Base-by-base conservation (phyloP, 2,329 filamentous ascomycete species). In the Trichophyton schoenleinii region DNA sequence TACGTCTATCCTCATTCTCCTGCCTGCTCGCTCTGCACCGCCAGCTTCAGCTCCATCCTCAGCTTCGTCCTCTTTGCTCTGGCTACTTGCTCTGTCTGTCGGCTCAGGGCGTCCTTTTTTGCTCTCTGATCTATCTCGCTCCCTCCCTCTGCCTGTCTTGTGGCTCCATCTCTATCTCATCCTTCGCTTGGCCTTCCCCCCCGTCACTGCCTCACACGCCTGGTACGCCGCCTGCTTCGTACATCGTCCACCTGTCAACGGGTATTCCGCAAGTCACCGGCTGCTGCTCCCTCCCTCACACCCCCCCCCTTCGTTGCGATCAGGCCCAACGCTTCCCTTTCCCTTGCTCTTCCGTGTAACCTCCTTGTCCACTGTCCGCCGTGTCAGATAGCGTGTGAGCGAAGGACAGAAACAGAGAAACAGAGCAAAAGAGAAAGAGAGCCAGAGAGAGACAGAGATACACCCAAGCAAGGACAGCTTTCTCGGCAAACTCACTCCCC, bases 241-340 rank as follows among this genome's bases (percentile, higher is more conserved):
- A 44, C 41, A 44, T 44, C 41, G n/a, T 18, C 41, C 13, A 44
- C 41, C 41, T n/a, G 41, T 44, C 41, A 44, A 44, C 41, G n/a
- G 41, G 49, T 55, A 55, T 49, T 28, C 49, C 49, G 28, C 49
- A 36, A 20, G 49, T 55, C 49, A 55, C 49, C 28, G 49, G 41
- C 28, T 55, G 49, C 28, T 49, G 46, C 20, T 49, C 46, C 44
- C 44, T 25, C 15, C 48, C 34, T 36, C 34, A 36, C 41, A 15
- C 41, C n/a, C 41, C 41, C 41, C 41, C 41, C 38, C 15, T 44
- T 44, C 41, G 49, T 55, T 55, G 49, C 49, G 22, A 48, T 55
- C 41, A 41, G 58, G 25, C 42, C 31, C 52, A 34, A 58, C 48
- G 22, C 57, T 57, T 38, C 59, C 60, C 44, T 25, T 57, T 44